These are phyloP conservation scores for Miamiensis avidus DNA, from an alignment of 169 alveolate genomes.

Conservation along the genomic window DNA sequence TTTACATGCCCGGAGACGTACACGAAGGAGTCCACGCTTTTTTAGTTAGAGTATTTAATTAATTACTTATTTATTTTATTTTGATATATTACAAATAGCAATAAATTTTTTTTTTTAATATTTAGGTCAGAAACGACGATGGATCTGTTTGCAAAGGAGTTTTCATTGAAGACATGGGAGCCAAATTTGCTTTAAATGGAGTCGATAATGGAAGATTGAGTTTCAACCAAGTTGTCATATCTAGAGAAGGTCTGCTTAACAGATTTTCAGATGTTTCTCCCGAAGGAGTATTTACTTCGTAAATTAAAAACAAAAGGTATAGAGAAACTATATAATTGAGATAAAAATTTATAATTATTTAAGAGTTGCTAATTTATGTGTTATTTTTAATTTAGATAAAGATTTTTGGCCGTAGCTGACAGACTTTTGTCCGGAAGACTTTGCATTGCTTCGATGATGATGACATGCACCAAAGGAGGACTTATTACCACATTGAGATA, in stretches of 20 bases:
- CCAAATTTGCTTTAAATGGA: conserved; percentile 55
- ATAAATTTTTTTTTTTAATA: too few relatives aligned
- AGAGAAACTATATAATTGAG: not conserved
- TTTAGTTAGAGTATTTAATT: conserved; percentile 41
- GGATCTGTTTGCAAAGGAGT: conserved; percentile 54
- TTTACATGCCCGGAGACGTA: conserved; percentile 46
- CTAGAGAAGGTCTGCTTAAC: conserved; percentile 57
- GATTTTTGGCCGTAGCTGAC: conserved; percentile 65
- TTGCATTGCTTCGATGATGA: conserved; percentile 63
- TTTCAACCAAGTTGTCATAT: conserved; percentile 58
- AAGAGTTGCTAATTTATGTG: too few relatives aligned
- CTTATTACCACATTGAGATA: conserved; percentile 33
- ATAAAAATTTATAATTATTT: too few relatives aligned
- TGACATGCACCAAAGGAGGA: conserved; percentile 50
- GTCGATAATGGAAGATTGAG: conserved; percentile 71
- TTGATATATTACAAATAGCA: not conserved
- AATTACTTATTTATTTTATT: too few relatives aligned
- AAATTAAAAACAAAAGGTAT: conserved; percentile 33
- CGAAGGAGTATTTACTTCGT: conserved; percentile 61
- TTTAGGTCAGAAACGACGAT: conserved; percentile 31
- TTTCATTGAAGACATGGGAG: conserved; percentile 72
- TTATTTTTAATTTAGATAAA: conserved; percentile 25
- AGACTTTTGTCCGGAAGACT: conserved; percentile 66
- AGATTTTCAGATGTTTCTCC: conserved; percentile 52
- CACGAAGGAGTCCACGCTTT: conserved; percentile 75